phyloP scores from a whole-genome alignment of 1,284 basidiomycete genomes.

The Tausonia pullulans region DNA sequence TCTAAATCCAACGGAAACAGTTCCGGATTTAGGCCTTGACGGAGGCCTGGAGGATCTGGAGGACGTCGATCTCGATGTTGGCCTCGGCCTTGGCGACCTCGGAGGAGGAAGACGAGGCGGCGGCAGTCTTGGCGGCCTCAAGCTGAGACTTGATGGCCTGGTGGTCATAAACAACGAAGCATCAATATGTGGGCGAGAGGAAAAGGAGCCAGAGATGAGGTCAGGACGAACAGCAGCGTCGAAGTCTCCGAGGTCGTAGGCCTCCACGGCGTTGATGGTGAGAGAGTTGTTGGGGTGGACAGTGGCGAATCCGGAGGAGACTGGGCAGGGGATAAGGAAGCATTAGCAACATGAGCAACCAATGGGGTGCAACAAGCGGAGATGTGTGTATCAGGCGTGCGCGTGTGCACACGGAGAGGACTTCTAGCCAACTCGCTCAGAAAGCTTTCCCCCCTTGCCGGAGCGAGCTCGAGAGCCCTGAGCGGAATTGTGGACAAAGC shows the following conservation, averaged over 20 bases:
- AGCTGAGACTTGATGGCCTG: conserved; percentile 84
- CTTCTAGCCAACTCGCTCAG: too few relatives aligned
- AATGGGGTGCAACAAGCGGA: too few relatives aligned
- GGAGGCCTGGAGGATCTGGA: conserved; percentile 85
- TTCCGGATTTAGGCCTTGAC: conserved; percentile 31
- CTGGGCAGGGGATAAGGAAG: conserved; percentile 38
- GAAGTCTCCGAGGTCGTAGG: conserved; percentile 77
- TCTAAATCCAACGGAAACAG: too few relatives aligned
- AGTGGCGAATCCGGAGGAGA: conserved; percentile 93
- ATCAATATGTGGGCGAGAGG: conserved; percentile 30
- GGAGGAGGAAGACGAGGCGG: conserved; percentile 63
- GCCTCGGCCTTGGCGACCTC: conserved; percentile 93
- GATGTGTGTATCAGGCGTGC: too few relatives aligned
- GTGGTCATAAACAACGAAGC: not conserved
- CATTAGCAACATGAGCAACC: not conserved
- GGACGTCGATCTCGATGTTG: conserved; percentile 89
- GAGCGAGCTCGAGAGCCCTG: too few relatives aligned
- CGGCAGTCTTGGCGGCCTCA: not conserved
- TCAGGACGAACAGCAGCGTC: conserved; percentile 23
- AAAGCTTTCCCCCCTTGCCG: too few relatives aligned
- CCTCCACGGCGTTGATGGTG: conserved; percentile 95
- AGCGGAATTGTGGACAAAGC: too few relatives aligned
- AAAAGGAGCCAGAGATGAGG: conserved; percentile 27
- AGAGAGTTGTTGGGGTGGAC: conserved; percentile 95
- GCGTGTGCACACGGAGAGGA: too few relatives aligned